phyloP scores from a whole-genome alignment of 805 yeast genomes.

The Yamadazyma laniorum region DNA sequence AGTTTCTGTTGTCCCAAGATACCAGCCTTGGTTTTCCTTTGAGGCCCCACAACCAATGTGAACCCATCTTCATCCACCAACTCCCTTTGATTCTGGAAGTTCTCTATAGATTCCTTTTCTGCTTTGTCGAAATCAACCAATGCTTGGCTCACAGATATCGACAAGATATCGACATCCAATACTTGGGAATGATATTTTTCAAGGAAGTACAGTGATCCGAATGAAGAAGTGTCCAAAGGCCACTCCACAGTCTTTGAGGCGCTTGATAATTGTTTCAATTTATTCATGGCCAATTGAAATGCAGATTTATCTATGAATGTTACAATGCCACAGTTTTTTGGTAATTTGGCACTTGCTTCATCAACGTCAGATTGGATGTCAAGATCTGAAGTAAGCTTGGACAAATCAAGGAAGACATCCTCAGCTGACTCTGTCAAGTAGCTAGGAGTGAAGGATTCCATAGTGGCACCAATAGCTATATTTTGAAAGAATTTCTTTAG shows the following conservation, averaged over 20 bases:
- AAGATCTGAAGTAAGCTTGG: slow-evolving; percentile 58
- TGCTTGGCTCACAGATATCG: slow-evolving; percentile 55
- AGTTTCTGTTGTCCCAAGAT: slow-evolving; percentile 54
- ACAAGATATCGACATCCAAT: slow-evolving; percentile 51
- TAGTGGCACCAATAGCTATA: slow-evolving; percentile 62
- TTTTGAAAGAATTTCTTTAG: slow-evolving; percentile 57
- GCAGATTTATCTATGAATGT: slow-evolving; percentile 73
- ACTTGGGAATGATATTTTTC: slow-evolving; percentile 30
- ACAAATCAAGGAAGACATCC: slow-evolving; percentile 51
- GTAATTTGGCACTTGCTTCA: slow-evolving; percentile 46
- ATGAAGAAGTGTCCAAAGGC: slow-evolving; percentile 30
- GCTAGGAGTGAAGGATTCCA: slow-evolving; percentile 45
- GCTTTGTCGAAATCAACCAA: slow-evolving; percentile 66
- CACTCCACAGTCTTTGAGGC: slow-evolving; percentile 29
- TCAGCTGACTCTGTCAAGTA: slow-evolving; percentile 40
- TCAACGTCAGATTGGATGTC: slow-evolving; percentile 24
- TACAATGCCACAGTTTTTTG: slow-evolving; percentile 71
- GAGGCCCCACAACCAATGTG: slow-evolving; percentile 84
- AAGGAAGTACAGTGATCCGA: slow-evolving; percentile 43
- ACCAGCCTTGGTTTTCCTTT: slow-evolving; percentile 76
- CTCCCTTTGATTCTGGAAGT: slow-evolving; percentile 52
- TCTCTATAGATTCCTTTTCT: slow-evolving; percentile 62
- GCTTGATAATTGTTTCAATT: slow-evolving; percentile 51
- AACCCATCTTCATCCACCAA: slow-evolving; percentile 92
- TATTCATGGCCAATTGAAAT: slow-evolving; percentile 59